Percentiles rank a stretch among this genome's conserved stretches.
Evolutionary conservation across 2,329 filamentous ascomycete genomes (phyloP).

Genomic region (Cadophora sp.): DNA sequence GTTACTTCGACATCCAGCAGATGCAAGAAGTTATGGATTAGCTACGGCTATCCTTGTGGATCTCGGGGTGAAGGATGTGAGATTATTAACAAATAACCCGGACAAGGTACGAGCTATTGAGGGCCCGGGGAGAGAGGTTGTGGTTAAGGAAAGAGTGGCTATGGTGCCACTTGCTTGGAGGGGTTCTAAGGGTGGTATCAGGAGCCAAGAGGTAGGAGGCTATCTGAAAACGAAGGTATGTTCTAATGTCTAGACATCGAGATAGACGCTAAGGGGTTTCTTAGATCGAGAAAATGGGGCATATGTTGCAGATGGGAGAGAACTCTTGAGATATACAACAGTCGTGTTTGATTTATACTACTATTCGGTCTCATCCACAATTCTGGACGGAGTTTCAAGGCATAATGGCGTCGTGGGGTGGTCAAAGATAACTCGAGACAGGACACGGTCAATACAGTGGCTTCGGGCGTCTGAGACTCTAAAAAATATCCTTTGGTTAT

Average conservation of each 20-base stretch:
- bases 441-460: no score
- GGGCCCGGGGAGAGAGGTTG: slow-evolving; percentile 85
- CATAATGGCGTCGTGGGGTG: no score
- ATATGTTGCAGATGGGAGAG: slow-evolving; percentile 68
- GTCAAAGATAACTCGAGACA: no score
- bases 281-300: slow-evolving; percentile 87
- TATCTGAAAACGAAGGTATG: slow-evolving; percentile 94
- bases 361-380: background rate
- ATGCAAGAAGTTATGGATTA: slow-evolving; percentile 93
- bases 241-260: slow-evolving; percentile 23
- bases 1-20: slow-evolving; percentile 87
- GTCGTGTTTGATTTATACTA: background rate
- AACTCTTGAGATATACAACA: slow-evolving; percentile 15
- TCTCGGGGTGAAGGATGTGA: slow-evolving; percentile 78
- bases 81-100: slow-evolving; percentile 93
- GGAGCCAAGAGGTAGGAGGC: slow-evolving; percentile 87
- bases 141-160: slow-evolving; percentile 86
- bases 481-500: no score
- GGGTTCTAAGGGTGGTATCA: slow-evolving; percentile 71
- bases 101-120: slow-evolving; percentile 96
- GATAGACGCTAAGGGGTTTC: background rate
- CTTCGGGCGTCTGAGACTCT: no score
- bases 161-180: slow-evolving; percentile 98
- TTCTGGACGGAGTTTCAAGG: no score
- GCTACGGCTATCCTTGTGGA: slow-evolving; percentile 94